Conservation (phyloP, 2,329 filamentous ascomycete species). For the Pseudopyricularia cyperi region DNA sequence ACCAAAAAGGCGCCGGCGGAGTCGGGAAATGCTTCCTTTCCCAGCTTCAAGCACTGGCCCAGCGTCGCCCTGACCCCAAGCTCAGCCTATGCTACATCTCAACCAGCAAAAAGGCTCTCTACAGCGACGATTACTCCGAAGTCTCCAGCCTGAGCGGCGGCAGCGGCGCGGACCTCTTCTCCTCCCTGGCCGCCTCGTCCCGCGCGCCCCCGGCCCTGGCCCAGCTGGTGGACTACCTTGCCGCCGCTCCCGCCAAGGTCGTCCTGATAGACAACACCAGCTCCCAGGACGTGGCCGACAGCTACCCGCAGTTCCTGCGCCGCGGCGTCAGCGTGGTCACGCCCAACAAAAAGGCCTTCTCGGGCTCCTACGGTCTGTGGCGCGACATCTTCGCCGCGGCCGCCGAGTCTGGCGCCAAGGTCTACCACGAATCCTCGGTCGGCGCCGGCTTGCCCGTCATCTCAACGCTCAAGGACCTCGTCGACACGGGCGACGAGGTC, state of each 20-base stretch:
- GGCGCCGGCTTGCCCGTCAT: slow-evolving; percentile 89
- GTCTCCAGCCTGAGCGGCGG: slow-evolving; percentile 41
- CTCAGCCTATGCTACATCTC: slow-evolving; percentile 75
- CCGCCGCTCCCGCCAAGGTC: slow-evolving; percentile 61
- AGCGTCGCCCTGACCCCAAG: slow-evolving; percentile 53
- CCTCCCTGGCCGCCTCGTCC: slow-evolving; percentile 49
- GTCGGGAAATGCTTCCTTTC: slow-evolving; percentile 84
- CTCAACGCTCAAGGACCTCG: slow-evolving; percentile 85
- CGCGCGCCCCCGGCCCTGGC: slow-evolving; percentile 53
- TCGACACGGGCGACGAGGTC: slow-evolving; percentile 85
- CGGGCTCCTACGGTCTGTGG: slow-evolving; percentile 69
- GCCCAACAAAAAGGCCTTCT: slow-evolving; percentile 98
- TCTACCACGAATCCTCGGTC: slow-evolving; percentile 93
- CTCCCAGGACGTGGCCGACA: slow-evolving; percentile 69
- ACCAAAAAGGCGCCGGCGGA: slow-evolving; percentile 65
- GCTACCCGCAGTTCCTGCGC: slow-evolving; percentile 70
- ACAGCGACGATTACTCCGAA: slow-evolving; percentile 57
- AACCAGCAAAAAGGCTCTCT: slow-evolving; percentile 72
- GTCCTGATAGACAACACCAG: slow-evolving; percentile 94
- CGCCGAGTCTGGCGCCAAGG: slow-evolving; percentile 56
- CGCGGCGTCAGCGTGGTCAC: slow-evolving; percentile 85
- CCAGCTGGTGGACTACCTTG: slow-evolving; percentile 66
- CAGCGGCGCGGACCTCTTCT: slow-evolving; percentile 27
- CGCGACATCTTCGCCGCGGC: slow-evolving; percentile 72
- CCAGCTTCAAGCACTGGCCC: slow-evolving; percentile 59